These are phyloP conservation scores for Suillus paluster DNA, from an alignment of 768 basidiomycete species.

Conservation along the genomic window DNA sequence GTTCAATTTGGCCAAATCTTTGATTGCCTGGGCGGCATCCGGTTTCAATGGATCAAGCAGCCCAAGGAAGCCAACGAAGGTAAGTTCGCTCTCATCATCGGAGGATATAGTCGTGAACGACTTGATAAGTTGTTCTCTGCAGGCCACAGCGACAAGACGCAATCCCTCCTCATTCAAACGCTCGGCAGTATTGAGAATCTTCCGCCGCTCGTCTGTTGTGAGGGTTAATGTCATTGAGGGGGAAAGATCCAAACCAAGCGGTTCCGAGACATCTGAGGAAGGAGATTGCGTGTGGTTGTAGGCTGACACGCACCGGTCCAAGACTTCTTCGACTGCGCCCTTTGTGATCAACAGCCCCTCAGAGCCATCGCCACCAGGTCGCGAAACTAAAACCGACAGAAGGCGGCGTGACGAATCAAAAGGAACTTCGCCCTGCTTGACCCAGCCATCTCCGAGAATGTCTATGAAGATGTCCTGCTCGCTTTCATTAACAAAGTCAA, in stretches of 20 bases:
- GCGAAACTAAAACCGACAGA: conserved; percentile 40
- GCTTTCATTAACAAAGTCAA: conserved; percentile 28
- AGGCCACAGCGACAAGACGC: conserved; percentile 35
- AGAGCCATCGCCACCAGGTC: conserved; percentile 9
- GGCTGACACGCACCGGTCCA: conserved; percentile 31
- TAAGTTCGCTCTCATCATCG: conserved; percentile 33
- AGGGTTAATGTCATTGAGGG: conserved; percentile 19
- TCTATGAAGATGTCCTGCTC: conserved; percentile 17
- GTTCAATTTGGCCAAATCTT: conserved; percentile 29
- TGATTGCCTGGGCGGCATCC: conserved; percentile 35
- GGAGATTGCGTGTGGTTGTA: conserved; percentile 15
- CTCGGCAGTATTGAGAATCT: conserved; percentile 30
- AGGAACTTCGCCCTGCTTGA: conserved; percentile 39
- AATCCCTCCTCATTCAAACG: conserved; percentile 36
- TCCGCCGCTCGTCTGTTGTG: conserved; percentile 23
- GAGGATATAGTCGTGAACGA: conserved; percentile 17
- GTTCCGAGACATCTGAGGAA: background rate
- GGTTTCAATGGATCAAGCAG: conserved; percentile 36
- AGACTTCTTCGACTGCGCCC: conserved; percentile 37
- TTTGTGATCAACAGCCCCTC: conserved; percentile 34
- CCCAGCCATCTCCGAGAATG: conserved; percentile 24
- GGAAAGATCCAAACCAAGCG: conserved; percentile 18
- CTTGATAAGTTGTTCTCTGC: conserved; percentile 24
- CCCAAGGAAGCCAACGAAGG: conserved; percentile 35
- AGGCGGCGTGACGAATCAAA: conserved; percentile 42